Evolutionary conservation across 177 flowering plant genomes (phyloP).

Genomic region (Tripterygium wilfordii): DNA sequence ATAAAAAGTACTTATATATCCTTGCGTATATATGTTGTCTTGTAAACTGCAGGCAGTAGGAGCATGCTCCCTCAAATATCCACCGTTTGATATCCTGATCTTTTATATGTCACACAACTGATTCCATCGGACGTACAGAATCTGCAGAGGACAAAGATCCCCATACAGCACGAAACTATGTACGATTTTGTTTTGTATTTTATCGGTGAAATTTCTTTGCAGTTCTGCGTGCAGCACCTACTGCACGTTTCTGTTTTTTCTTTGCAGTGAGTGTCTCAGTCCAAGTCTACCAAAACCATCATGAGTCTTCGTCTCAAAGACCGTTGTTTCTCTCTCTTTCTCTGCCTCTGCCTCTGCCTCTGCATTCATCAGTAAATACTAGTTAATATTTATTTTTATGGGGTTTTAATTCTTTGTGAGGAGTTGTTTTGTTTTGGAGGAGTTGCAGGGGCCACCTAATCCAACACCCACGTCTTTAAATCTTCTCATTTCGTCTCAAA

Average conservation of each 20-base stretch:
- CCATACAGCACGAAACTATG: constrained; percentile 3
- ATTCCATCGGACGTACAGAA: constrained; percentile 8
- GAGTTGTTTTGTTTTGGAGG: constrained; percentile 5
- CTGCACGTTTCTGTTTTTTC: constrained; percentile 10
- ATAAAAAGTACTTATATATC: no score
- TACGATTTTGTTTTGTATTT: constrained; percentile 2
- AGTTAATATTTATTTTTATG: not conserved
- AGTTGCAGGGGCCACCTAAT: constrained; percentile 25
- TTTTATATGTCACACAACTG: not conserved
- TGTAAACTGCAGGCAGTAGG: no score
- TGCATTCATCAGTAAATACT: not conserved
- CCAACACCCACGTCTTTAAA: constrained; percentile 23
- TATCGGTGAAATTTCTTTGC: constrained; percentile 3
- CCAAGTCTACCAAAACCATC: not conserved
- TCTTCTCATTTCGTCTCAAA: constrained; percentile 1
- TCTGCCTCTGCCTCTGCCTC: not conserved
- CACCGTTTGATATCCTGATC: not conserved
- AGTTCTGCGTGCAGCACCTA: constrained; percentile 5
- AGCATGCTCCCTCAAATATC: not conserved
- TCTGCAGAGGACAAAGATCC: constrained; percentile 4
- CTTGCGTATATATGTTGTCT: no score
- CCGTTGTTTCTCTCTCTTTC: not conserved
- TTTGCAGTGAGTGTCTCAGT: constrained; percentile 6
- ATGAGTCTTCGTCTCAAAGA: not conserved
- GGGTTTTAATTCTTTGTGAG: not conserved